These are phyloP conservation scores for Arxiozyma slooffiae DNA, from an alignment of 1,139 yeast species.

Conservation along the genomic window DNA sequence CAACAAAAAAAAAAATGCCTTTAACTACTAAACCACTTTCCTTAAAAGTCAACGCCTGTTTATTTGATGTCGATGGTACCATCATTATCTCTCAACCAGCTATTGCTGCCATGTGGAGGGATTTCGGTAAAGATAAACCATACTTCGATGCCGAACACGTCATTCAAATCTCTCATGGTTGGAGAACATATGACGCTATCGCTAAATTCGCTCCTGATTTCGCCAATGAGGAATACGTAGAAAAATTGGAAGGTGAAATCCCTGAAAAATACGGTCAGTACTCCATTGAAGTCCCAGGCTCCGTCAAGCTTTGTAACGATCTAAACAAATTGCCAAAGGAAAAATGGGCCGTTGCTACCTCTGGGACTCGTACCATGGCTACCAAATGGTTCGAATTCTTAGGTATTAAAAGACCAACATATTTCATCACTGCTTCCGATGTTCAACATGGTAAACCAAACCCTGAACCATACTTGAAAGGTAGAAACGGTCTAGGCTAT, in stretches of 20 bases:
- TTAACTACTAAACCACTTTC: conserved; percentile 24
- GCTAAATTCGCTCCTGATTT: conserved; percentile 66
- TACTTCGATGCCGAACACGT: conserved; percentile 62
- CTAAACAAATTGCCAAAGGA: conserved; percentile 33
- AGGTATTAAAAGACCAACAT: conserved; percentile 52
- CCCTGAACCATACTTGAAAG: conserved; percentile 69
- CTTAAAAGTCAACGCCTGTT: conserved; percentile 34
- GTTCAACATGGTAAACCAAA: conserved; percentile 73
- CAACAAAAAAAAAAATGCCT: conserved; percentile 12
- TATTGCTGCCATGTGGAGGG: conserved; percentile 72
- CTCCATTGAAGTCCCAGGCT: conserved; percentile 70
- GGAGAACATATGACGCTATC: conserved; percentile 71
- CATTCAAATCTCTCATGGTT: conserved; percentile 69
- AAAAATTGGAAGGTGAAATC: conserved; percentile 59
- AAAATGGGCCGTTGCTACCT: conserved; percentile 78
- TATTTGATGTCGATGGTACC: conserved; percentile 82
- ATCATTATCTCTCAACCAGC: conserved; percentile 75
- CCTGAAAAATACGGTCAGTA: conserved; percentile 62
- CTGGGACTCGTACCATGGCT: conserved; percentile 71
- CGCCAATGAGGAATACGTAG: conserved; percentile 56
- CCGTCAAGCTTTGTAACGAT: conserved; percentile 44
- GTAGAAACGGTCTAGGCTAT: conserved; percentile 51
- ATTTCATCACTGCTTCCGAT: conserved; percentile 72
- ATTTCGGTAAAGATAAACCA: conserved; percentile 59
- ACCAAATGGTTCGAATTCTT: conserved; percentile 67